These are phyloP conservation scores for Eimeria falciformis DNA, from an alignment of 169 alveolate genomes.

Conservation along the genomic window DNA sequence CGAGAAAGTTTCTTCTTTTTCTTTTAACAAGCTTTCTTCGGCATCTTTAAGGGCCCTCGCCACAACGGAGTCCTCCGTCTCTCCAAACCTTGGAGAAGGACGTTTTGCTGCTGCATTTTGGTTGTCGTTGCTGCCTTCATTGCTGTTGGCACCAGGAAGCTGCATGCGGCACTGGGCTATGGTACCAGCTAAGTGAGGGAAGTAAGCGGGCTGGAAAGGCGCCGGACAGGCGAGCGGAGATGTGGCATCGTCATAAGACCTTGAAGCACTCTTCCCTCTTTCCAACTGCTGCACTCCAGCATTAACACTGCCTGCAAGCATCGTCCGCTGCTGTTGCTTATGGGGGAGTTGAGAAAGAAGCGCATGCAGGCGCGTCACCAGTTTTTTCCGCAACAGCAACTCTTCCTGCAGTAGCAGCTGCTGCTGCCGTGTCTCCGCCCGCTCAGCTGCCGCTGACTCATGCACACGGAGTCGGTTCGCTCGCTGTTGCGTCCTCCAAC, in stretches of 20 bases:
- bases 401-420: constrained; percentile 59
- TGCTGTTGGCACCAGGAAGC: not conserved
- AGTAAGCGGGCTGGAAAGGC: not conserved
- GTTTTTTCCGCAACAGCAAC: constrained; percentile 38
- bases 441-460: constrained; percentile 22
- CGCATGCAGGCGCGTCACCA: constrained; percentile 59
- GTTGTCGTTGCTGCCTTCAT: not conserved
- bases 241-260: not conserved
- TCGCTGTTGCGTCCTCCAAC: constrained; percentile 45
- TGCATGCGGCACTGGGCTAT: constrained; percentile 58
- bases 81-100: not conserved
- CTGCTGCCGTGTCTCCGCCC: constrained; percentile 56
- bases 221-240: not conserved
- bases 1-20: constrained; percentile 45
- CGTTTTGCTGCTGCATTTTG: constrained; percentile 25
- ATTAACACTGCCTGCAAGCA: not conserved
- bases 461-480: constrained; percentile 48
- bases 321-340: not conserved
- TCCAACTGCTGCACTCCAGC: not conserved
- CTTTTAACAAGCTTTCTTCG: constrained; percentile 31
- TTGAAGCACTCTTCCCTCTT: not conserved
- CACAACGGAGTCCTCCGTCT: constrained; percentile 16
- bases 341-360: constrained; percentile 13
- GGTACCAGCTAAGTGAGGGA: constrained; percentile 38
- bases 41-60: constrained; percentile 42